These are phyloP conservation scores for Chaetomium fimeti DNA, from an alignment of 495 filamentous ascomycete species.

Conservation along the genomic window DNA sequence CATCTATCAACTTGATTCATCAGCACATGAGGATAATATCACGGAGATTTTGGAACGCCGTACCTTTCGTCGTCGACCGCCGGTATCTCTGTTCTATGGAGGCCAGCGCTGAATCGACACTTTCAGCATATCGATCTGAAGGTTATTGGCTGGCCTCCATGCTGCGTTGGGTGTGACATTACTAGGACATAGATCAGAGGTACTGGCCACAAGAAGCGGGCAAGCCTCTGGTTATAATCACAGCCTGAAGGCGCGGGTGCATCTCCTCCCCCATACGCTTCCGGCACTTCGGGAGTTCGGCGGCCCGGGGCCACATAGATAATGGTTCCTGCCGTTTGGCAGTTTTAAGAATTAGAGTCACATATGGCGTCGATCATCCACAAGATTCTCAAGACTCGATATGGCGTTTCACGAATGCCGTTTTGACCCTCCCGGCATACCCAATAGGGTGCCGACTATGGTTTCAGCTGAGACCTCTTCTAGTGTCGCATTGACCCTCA, in stretches of 20 bases:
- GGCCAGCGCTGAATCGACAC: conserved; percentile 1
- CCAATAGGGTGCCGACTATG: conserved; percentile 10
- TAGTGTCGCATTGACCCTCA: conserved; percentile 15
- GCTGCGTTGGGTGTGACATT: conserved; percentile 15
- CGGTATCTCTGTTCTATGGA: conserved; percentile 6
- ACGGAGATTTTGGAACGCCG: too few relatives aligned
- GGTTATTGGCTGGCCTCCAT: background rate
- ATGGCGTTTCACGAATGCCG: conserved; percentile 3
- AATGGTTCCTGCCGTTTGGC: background rate
- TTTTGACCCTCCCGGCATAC: conserved; percentile 4
- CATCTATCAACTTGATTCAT: conserved; percentile 9
- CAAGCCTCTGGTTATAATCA: background rate
- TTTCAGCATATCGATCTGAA: conserved; percentile 8
- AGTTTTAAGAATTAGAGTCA: conserved; percentile 13
- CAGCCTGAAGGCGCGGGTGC: background rate
- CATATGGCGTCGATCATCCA: conserved; percentile 3
- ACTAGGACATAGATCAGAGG: conserved; percentile 3
- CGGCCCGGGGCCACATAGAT: background rate
- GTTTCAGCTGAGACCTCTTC: conserved; percentile 3
- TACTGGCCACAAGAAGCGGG: background rate
- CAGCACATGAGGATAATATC: background rate
- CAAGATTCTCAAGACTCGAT: background rate
- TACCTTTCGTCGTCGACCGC: background rate
- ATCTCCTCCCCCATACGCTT: background rate
- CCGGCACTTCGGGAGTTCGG: background rate